Percentiles rank a stretch among this genome's conserved stretches.
phyloP scores from a whole-genome alignment of 192 early-diverging fungal genomes.

The Coemansia sp. region DNA sequence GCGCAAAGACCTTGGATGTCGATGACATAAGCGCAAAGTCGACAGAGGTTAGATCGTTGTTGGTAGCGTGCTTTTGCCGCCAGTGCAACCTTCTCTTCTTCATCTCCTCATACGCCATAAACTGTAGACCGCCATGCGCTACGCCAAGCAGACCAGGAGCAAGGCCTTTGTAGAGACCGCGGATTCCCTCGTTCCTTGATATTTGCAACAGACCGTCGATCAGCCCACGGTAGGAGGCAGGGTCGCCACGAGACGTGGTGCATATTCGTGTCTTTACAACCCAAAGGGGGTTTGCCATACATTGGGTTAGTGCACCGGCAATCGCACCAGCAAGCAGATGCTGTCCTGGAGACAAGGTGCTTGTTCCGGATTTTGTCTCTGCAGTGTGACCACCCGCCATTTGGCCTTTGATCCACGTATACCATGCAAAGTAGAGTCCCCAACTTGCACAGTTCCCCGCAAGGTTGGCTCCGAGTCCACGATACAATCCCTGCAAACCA shows the following conservation, averaged over 20 bases:
- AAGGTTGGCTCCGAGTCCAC: constrained; percentile 88
- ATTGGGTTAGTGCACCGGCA: constrained; percentile 74
- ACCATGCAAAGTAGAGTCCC: constrained; percentile 98
- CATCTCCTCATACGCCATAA: constrained; percentile 98
- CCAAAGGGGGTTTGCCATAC: constrained; percentile 81
- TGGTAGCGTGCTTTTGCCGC: neutral
- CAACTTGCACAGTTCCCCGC: constrained; percentile 89
- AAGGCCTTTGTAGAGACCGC: constrained; percentile 80
- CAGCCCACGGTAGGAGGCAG: constrained; percentile 68
- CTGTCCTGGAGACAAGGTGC: constrained; percentile 70
- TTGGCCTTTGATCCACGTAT: constrained; percentile 56
- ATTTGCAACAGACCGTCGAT: constrained; percentile 64
- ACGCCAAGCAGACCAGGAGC: constrained; percentile 89
- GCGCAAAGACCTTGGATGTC: constrained; percentile 83
- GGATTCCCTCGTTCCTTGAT: constrained; percentile 66
- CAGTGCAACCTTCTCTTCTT: constrained; percentile 67
- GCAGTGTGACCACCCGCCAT: constrained; percentile 47
- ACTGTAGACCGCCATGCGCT: constrained; percentile 97
- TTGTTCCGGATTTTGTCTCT: constrained; percentile 50
- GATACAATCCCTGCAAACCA: constrained; percentile 79
- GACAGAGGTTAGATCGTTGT: constrained; percentile 49
- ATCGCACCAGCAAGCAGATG: constrained; percentile 79
- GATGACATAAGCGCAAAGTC: constrained; percentile 88
- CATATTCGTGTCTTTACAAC: constrained; percentile 86
- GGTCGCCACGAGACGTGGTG: constrained; percentile 61